These are phyloP conservation scores for Colletotrichum gigasporum DNA, from an alignment of 2,329 filamentous ascomycete genomes.

Conservation along the genomic window DNA sequence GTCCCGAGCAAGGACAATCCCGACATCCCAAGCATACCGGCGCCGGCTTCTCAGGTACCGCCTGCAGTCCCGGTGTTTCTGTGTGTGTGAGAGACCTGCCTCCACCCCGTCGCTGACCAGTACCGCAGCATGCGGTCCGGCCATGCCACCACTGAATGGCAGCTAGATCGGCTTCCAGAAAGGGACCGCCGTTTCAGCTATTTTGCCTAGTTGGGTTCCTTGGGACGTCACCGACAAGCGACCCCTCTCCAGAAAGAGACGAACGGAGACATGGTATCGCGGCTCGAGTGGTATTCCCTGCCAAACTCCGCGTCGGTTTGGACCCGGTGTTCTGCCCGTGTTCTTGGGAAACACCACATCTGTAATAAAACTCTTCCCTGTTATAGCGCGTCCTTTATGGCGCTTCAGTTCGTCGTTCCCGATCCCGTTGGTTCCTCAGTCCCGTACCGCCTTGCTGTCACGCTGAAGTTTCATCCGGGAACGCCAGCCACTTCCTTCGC, in stretches of 20 bases:
- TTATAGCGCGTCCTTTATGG: constrained; percentile 8
- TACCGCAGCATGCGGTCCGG: not conserved
- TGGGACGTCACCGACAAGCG: constrained; percentile 3
- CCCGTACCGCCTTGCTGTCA: not conserved
- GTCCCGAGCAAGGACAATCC: constrained; percentile 15
- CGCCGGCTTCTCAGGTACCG: not conserved
- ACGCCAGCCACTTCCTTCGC: no score
- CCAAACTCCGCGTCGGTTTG: not conserved
- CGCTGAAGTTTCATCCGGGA: constrained; percentile 11
- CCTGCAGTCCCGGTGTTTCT: not conserved
- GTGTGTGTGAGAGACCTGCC: not conserved
- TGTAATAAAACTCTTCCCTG: not conserved
- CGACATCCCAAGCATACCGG: not conserved
- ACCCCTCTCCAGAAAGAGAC: not conserved
- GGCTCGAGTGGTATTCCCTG: constrained; percentile 13
- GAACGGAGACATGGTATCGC: not conserved
- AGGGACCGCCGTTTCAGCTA: constrained; percentile 15
- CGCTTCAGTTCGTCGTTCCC: not conserved
- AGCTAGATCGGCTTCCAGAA: constrained; percentile 2
- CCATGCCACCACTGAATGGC: not conserved
- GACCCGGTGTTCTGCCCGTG: not conserved
- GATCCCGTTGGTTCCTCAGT: not conserved
- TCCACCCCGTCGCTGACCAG: not conserved
- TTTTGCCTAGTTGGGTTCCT: constrained; percentile 1
- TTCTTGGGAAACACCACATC: not conserved